Evolutionary conservation across 441 rosid species (phyloP).

Genomic region (Gossypium gossypioides): DNA sequence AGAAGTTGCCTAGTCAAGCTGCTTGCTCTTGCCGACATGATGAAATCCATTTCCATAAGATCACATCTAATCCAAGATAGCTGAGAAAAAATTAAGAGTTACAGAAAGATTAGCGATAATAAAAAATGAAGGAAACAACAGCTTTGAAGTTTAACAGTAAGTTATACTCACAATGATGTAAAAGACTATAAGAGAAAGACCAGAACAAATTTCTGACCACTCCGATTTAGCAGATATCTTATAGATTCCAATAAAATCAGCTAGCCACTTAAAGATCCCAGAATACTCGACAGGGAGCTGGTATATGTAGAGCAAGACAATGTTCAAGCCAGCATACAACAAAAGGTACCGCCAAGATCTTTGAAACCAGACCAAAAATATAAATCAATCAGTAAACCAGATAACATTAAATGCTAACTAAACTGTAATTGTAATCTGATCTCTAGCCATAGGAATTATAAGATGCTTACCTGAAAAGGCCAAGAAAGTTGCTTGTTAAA

Average conservation of each 20-base stretch:
- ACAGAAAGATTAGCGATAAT: background rate
- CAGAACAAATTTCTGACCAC: conserved; percentile 39
- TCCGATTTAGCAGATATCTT: conserved; percentile 35
- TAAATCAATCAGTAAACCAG: conserved; percentile 11
- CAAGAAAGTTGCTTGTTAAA: conserved; percentile 43
- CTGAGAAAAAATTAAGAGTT: conserved; percentile 19
- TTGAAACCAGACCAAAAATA: conserved; percentile 16
- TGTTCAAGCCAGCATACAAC: conserved; percentile 36
- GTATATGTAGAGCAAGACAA: conserved; percentile 34
- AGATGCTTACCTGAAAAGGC: conserved; percentile 38
- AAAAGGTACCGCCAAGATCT: conserved; percentile 52
- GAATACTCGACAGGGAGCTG: conserved; percentile 37
- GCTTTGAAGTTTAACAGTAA: background rate
- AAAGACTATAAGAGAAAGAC: conserved; percentile 34
- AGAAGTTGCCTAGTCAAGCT: conserved; percentile 34
- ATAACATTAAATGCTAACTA: background rate
- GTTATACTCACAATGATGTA: conserved; percentile 36
- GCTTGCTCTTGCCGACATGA: conserved; percentile 27
- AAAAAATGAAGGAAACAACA: background rate
- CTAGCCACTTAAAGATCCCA: conserved; percentile 22
- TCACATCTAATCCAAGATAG: conserved; percentile 41
- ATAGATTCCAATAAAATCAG: conserved; percentile 35
- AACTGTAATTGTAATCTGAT: background rate
- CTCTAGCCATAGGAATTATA: background rate
- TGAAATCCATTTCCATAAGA: conserved; percentile 38